Conservation (phyloP, 805 yeast species). For the Maudiozyma saulgeensis region DNA sequence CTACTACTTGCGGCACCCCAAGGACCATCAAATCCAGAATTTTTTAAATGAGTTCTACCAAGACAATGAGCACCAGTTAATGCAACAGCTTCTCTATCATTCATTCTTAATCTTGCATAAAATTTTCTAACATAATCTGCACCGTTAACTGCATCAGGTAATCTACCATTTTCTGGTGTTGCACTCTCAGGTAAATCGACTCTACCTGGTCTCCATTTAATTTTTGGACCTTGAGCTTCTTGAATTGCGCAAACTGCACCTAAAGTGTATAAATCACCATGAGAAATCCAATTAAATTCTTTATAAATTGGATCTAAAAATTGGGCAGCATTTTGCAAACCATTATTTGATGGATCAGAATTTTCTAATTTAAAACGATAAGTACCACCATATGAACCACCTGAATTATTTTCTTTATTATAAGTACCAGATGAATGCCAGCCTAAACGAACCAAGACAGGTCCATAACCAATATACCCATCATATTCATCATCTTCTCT, state of each 20-base stretch:
- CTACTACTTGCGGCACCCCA: conserved; percentile 78
- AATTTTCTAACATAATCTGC: conserved; percentile 55
- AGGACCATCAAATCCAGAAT: conserved; percentile 79
- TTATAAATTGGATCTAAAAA: conserved; percentile 46
- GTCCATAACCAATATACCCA: conserved; percentile 63
- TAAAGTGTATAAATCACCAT: conserved; percentile 73
- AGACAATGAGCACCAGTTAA: conserved; percentile 68
- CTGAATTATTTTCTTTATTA: conserved; percentile 46
- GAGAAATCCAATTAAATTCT: conserved; percentile 58
- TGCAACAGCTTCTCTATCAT: conserved; percentile 64
- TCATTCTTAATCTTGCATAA: conserved; percentile 57
- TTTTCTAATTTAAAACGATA: conserved; percentile 45
- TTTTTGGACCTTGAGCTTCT: conserved; percentile 67
- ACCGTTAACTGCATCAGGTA: conserved; percentile 65
- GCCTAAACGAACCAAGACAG: conserved; percentile 67
- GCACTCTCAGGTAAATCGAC: conserved; percentile 41
- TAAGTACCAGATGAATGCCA: conserved; percentile 88
- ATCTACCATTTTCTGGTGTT: conserved; percentile 57
- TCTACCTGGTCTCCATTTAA: conserved; percentile 80
- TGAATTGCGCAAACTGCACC: conserved; percentile 75
- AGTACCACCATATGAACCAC: conserved; percentile 69
- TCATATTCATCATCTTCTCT: conserved; percentile 51
- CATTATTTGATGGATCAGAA: conserved; percentile 51
- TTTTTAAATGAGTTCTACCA: conserved; percentile 62
- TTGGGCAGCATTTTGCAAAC: conserved; percentile 48